Base-by-base conservation (phyloP, 1,284 basidiomycete species). In the Nidula niveotomentosa region DNA sequence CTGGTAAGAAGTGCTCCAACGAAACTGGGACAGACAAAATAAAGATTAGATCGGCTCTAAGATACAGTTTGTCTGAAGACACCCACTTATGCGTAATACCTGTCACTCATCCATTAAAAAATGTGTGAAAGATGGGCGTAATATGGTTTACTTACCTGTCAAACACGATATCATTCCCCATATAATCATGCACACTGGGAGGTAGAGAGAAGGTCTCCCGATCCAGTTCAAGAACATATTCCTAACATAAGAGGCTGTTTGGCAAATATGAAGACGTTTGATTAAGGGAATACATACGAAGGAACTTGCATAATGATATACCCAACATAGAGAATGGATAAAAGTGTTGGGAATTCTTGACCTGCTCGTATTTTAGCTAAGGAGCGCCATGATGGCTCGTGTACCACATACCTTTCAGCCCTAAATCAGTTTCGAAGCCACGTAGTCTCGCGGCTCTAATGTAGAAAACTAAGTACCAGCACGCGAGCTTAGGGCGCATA, bases 251-350 rank as follows among this genome's bases (percentile, higher is more conserved):
- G 30, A 46, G 33, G 6, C 45, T 23, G 4, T 51, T 44, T 15
- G 46, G n/a, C 10, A 37, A 18, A 49, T 34, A 34, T 30, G 17
- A 45, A 10, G 30, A 13, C 18, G 18, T 34, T 33, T 49, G 15
- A 3, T 49, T 41, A 36, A 47, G 7, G 49, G 15, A 17, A 67
- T 80, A 68, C 63, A 41, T 41, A 85, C 83, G 83, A 86, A 13
- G 85, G 86, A 51, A 90, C 79, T 66, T 91, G 88, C 83, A 90
- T 87, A 52, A 88, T 70, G 59, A 90, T 88, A 65, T 91, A 90
- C 15, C 86, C 87, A 30, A 90, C 86, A 64, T 89, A 92, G 45
- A 92, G 77, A 57, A 92, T 86, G 23, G 84, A 86, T 44, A 93
- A 67, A 8, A 90, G 71, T 0, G 90, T 91, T 10, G 84, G 77